phyloP scores from a whole-genome alignment of 106 monocot species.

The Platanthera guangdongensis region DNA sequence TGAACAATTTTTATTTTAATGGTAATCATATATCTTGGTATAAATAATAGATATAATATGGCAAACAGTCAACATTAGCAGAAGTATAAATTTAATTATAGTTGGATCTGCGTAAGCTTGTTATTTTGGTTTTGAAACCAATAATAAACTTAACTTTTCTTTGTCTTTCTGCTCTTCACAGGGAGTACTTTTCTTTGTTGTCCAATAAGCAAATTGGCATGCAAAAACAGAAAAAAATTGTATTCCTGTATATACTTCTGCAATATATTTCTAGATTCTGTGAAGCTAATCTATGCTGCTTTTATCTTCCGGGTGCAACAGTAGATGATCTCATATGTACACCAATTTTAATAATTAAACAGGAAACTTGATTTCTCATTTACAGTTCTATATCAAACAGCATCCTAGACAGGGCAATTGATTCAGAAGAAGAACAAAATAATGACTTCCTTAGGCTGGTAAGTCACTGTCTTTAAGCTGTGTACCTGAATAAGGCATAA shows the following conservation, averaged over 20 bases:
- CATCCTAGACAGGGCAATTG: slow-evolving; percentile 46
- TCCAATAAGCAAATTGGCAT: background rate
- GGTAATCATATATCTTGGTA: too few relatives aligned
- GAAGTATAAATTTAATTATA: too few relatives aligned
- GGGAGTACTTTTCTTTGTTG: too few relatives aligned
- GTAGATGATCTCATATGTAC: background rate
- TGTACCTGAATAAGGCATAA: background rate
- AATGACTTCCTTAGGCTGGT: slow-evolving; percentile 64
- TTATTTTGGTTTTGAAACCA: too few relatives aligned
- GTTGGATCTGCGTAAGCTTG: too few relatives aligned
- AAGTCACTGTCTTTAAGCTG: background rate
- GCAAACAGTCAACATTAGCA: too few relatives aligned
- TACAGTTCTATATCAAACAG: slow-evolving; percentile 47
- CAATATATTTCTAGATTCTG: background rate
- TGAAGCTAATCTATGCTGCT: background rate
- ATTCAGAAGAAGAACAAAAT: slow-evolving; percentile 47
- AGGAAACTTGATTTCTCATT: background rate
- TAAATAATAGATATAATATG: too few relatives aligned
- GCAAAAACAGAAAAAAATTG: background rate
- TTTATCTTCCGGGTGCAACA: background rate
- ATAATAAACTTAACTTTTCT: too few relatives aligned
- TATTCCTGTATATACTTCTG: background rate
- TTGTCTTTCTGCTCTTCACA: too few relatives aligned
- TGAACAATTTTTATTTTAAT: too few relatives aligned
- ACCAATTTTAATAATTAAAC: background rate